Evolutionary conservation across 257 asterid species (phyloP).

Genomic region (Primulina huaijiensis): DNA sequence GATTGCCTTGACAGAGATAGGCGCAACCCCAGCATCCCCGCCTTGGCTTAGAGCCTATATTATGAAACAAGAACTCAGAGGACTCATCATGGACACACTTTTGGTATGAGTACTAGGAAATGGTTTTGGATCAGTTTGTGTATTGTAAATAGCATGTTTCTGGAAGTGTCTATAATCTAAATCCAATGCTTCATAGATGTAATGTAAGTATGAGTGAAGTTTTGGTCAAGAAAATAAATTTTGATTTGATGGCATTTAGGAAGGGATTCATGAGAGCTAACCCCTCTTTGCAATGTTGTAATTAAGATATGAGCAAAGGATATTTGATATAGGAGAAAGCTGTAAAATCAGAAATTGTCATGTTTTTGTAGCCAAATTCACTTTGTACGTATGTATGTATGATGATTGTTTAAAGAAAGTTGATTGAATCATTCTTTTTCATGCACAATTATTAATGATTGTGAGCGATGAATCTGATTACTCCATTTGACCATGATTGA

Average conservation of each 20-base stretch:
- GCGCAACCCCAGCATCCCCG: constrained; percentile 90
- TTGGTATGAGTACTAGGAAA: constrained; percentile 1
- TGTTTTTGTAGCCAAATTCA: background rate
- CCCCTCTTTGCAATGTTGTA: constrained; percentile 25
- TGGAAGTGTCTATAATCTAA: background rate
- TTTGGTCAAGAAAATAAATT: constrained; percentile 20
- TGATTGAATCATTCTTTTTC: too few species aligned
- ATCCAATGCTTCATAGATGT: too few species aligned
- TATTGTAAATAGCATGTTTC: background rate
- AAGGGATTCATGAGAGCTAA: background rate
- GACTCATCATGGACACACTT: background rate
- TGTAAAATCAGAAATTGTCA: background rate
- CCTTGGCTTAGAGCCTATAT: constrained; percentile 60
- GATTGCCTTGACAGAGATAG: constrained; percentile 92
- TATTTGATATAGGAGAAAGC: background rate
- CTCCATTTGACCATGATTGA: too few species aligned
- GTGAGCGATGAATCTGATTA: too few species aligned
- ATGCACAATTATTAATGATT: background rate
- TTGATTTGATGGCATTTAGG: constrained; percentile 36
- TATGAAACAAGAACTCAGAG: constrained; percentile 6
- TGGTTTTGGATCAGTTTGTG: background rate
- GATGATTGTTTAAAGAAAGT: background rate
- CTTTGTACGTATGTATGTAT: background rate
- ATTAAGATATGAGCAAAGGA: background rate
- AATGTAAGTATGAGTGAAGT: background rate